Percentiles rank a stretch among this genome's conserved stretches.
Conservation (phyloP, 2,329 filamentous ascomycete species). For the Byssothecium circinans region DNA sequence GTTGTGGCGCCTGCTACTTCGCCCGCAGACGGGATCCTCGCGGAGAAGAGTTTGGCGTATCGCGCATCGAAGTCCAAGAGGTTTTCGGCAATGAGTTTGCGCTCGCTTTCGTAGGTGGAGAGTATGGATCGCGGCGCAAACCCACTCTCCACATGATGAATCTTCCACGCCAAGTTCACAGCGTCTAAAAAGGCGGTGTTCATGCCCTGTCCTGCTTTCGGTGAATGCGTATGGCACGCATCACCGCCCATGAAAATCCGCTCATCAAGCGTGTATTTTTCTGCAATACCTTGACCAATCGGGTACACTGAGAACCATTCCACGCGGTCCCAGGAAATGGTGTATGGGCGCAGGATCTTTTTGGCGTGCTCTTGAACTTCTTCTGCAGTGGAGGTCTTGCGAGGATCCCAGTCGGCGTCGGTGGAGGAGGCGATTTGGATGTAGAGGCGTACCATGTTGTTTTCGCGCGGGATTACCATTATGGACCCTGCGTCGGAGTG, state of each 20-base stretch:
- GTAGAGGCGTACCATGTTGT: conserved; percentile 58
- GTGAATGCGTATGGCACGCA: conserved; percentile 64
- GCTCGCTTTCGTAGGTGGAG: conserved; percentile 83
- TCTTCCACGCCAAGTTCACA: conserved; percentile 93
- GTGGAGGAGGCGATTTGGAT: conserved; percentile 65
- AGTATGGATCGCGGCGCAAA: conserved; percentile 76
- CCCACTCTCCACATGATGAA: conserved; percentile 83
- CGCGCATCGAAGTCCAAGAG: conserved; percentile 84
- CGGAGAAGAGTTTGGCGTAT: conserved; percentile 88
- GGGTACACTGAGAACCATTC: conserved; percentile 69
- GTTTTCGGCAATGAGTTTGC: conserved; percentile 80
- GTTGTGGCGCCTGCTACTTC: conserved; percentile 67
- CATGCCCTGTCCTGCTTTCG: conserved; percentile 67
- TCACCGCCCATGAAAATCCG: conserved; percentile 68
- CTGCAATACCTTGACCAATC: conserved; percentile 67
- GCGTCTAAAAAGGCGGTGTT: conserved; percentile 65
- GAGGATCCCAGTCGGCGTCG: conserved; percentile 62
- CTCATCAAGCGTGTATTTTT: conserved; percentile 65
- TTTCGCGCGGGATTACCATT: conserved; percentile 62
- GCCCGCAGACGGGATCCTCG: conserved; percentile 70
- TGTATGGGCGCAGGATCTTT: conserved; percentile 62
- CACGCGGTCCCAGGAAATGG: conserved; percentile 64
- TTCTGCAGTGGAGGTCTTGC: conserved; percentile 61
- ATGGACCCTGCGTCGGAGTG: conserved; percentile 65
- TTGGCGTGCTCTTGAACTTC: conserved; percentile 62